Percentiles rank a stretch among this genome's conserved stretches.
These are phyloP conservation scores for Vigna reflexopilosa DNA, from an alignment of 306 rosid genomes.

Conservation along the genomic window DNA sequence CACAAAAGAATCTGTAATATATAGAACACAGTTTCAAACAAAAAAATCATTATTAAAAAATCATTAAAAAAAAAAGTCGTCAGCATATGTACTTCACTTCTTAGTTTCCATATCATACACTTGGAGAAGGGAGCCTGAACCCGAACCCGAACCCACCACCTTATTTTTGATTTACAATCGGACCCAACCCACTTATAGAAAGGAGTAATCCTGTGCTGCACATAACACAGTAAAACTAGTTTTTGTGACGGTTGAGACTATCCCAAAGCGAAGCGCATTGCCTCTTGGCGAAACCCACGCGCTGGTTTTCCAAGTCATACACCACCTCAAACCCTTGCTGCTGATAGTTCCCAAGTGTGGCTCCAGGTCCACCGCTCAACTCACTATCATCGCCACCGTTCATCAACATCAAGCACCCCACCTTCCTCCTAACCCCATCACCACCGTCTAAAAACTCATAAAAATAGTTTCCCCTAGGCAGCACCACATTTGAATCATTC, in stretches of 20 bases:
- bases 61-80: not conserved
- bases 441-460: slow-evolving; percentile 75
- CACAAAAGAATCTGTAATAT: too few relatives aligned
- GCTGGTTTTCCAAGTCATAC: slow-evolving; percentile 75
- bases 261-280: slow-evolving; percentile 92
- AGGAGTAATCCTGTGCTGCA: not conserved
- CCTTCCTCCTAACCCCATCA: slow-evolving; percentile 54
- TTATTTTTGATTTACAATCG: slow-evolving; percentile 38
- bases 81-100: slow-evolving; percentile 21
- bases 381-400: slow-evolving; percentile 91
- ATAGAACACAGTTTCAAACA: not conserved
- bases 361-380: slow-evolving; percentile 81
- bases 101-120: slow-evolving; percentile 33
- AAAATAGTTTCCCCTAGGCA: slow-evolving; percentile 79
- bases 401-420: slow-evolving; percentile 93
- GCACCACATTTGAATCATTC: slow-evolving; percentile 64
- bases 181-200: not conserved
- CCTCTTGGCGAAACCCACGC: slow-evolving; percentile 83
- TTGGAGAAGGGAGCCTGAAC: not conserved
- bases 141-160: slow-evolving; percentile 12
- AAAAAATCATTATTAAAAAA: not conserved
- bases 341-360: slow-evolving; percentile 88
- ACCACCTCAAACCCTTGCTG: slow-evolving; percentile 93
- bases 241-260: slow-evolving; percentile 52
- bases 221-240: slow-evolving; percentile 5